These are phyloP conservation scores for Begonia peltatifolia DNA, from an alignment of 306 rosid genomes.

Conservation along the genomic window DNA sequence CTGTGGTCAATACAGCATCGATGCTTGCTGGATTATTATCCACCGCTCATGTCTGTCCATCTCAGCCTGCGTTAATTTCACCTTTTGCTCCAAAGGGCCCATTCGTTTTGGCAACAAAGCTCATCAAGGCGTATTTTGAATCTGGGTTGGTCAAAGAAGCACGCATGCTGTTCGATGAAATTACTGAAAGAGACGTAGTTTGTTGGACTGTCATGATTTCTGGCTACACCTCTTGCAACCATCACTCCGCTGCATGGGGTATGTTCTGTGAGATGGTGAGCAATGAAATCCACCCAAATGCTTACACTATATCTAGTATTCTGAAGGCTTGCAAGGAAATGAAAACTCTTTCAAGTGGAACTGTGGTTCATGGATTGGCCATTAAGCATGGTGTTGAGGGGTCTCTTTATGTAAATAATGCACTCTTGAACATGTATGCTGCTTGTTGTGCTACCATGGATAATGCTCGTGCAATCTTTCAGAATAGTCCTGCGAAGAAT, in stretches of 20 bases:
- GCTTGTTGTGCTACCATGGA: constrained; percentile 42
- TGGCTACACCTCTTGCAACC: constrained; percentile 41
- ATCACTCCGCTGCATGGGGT: constrained; percentile 31
- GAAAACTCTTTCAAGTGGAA: constrained; percentile 37
- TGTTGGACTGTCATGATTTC: constrained; percentile 67
- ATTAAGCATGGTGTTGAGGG: constrained; percentile 36
- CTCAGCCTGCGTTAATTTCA: constrained; percentile 8
- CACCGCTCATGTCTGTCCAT: constrained; percentile 16
- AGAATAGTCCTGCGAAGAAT: constrained; percentile 29
- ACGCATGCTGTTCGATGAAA: constrained; percentile 51
- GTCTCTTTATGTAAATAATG: constrained; percentile 46
- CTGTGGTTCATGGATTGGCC: constrained; percentile 37
- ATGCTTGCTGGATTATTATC: constrained; percentile 18
- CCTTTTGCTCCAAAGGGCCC: constrained; percentile 26
- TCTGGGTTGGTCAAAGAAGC: constrained; percentile 35
- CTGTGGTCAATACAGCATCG: constrained; percentile 3
- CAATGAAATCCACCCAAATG: constrained; percentile 30
- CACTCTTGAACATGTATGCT: constrained; percentile 61
- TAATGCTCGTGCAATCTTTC: constrained; percentile 36
- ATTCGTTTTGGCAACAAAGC: constrained; percentile 30
- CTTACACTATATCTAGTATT: constrained; percentile 48
- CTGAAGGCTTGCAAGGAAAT: constrained; percentile 56
- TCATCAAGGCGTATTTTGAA: constrained; percentile 27
- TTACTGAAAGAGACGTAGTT: constrained; percentile 43
- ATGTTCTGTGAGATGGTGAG: constrained; percentile 39